phyloP scores from a whole-genome alignment of 2,329 filamentous ascomycete species.

The Aspergillus versicolor region DNA sequence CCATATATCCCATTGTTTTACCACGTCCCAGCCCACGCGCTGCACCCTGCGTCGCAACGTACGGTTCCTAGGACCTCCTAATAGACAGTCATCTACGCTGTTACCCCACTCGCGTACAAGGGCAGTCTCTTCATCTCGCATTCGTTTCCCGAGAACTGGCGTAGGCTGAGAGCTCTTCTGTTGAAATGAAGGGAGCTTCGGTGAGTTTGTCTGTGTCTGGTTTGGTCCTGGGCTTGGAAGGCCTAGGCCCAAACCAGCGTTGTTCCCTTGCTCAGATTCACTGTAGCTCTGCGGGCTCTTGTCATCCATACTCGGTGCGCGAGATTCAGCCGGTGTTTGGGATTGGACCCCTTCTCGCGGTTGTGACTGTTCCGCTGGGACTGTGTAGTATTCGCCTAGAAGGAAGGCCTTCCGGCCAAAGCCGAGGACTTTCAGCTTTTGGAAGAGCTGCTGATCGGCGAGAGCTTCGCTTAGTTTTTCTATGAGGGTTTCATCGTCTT shows the following conservation, averaged over 20 bases:
- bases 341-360: slow-evolving; percentile 10
- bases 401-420: slow-evolving; percentile 42
- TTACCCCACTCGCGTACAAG: neutral
- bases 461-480: slow-evolving; percentile 32
- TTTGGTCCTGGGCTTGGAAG: neutral
- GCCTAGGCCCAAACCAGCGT: neutral
- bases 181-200: neutral
- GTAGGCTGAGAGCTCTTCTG: neutral
- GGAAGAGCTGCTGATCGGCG: slow-evolving; percentile 33
- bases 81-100: neutral
- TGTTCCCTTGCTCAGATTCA: neutral
- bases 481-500: slow-evolving; percentile 35
- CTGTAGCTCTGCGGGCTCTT: slow-evolving; percentile 1
- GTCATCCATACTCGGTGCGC: slow-evolving; percentile 12
- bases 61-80: slow-evolving; percentile 20
- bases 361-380: slow-evolving; percentile 17
- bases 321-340: slow-evolving; percentile 17
- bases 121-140: slow-evolving; percentile 14
- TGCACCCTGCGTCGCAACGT: slow-evolving; percentile 34
- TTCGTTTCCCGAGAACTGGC: slow-evolving; percentile 22
- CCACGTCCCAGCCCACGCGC: slow-evolving; percentile 40
- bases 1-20: slow-evolving; percentile 47
- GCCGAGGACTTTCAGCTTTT: slow-evolving; percentile 35
- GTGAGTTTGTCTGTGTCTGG: neutral
- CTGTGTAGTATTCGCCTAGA: slow-evolving; percentile 37